A percentile compares a stretch with the other conserved stretches of the same genome.
These are phyloP conservation scores for Schwanniomyces polymorphus DNA, from an alignment of 805 yeast species.

Conservation along the genomic window DNA sequence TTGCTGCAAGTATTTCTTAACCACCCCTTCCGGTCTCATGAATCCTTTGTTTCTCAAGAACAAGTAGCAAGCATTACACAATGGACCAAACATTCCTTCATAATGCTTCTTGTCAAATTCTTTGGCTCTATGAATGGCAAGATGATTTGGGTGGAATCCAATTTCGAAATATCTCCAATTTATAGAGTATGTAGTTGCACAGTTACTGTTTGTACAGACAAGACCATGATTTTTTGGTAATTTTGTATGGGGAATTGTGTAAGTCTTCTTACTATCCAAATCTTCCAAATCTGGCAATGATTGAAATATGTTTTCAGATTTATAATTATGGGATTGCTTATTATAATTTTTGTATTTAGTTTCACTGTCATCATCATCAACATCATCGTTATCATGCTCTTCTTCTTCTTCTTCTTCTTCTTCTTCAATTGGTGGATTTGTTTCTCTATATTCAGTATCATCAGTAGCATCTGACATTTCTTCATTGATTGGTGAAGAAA, in stretches of 20 bases:
- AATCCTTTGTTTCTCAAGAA: slow-evolving; percentile 43
- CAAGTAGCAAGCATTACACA: slow-evolving; percentile 47
- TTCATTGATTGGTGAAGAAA: slow-evolving; percentile 44
- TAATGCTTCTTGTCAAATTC: slow-evolving; percentile 40
- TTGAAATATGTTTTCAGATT: slow-evolving; percentile 25
- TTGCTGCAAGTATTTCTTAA: slow-evolving; percentile 44
- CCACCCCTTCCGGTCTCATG: slow-evolving; percentile 48
- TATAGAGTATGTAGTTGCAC: slow-evolving; percentile 37
- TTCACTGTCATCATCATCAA: slow-evolving; percentile 24
- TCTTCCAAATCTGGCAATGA: slow-evolving; percentile 45
- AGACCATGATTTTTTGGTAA: slow-evolving; percentile 41
- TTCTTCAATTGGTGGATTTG: slow-evolving; percentile 16
- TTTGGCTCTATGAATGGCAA: slow-evolving; percentile 35
- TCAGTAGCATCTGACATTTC: slow-evolving; percentile 29
- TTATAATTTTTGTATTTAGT: slow-evolving; percentile 29
- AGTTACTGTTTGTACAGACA: slow-evolving; percentile 40
- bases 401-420: slow-evolving; percentile 23
- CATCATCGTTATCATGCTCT: slow-evolving; percentile 14
- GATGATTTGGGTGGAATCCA: slow-evolving; percentile 36
- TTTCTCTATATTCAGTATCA: slow-evolving; percentile 35
- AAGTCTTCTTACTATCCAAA: slow-evolving; percentile 42
- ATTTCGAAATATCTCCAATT: slow-evolving; percentile 47
- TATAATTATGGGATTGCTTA: slow-evolving; percentile 42
- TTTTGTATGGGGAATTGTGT: slow-evolving; percentile 38
- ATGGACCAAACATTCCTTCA: slow-evolving; percentile 48